Evolutionary conservation across 1,284 basidiomycete species (phyloP), one percentile per base, ranked within the genome.

Genomic region (Cutaneotrichosporon mucoides): DNA sequence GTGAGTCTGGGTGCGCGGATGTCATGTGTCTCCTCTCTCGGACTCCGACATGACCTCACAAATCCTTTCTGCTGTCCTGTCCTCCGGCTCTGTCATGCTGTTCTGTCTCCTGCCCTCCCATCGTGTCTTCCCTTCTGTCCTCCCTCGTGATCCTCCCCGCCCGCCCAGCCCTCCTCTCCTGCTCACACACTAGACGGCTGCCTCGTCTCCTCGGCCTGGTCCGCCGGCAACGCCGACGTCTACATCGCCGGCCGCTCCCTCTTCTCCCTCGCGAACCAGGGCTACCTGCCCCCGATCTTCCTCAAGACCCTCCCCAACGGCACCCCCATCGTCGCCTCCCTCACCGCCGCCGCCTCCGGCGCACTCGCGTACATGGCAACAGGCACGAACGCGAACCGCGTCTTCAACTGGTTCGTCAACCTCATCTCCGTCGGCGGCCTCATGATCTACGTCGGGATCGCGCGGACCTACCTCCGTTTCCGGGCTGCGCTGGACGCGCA

Each of bases 401-500:
- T 90, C 41, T 90, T 95, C 75, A 75, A 77, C 35, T 92, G 88
- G 85, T 86, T 92, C 66, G 73, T 85, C 46, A 88, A 86, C 77
- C 86, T 91, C 70, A 68, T 68, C 16, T 56, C 71, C 10, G 66
- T 65, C 16, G 81, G 82, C 5, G 87, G 87, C 46, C 73, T 88
- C 5, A 57, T 73, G 55, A 69, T 88, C 12, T 94, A 92, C 15
- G 52, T 64, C 47, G 53, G 50, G 38, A 10, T 68, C 11, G 46
- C 46, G 11, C 35, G 46, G n/a, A 66, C 66, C 15, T 69, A 68
- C 57, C 52, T 71, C 43, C 64, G 69, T 6, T 69, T 71, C 60
- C 61, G 63, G 13, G 61, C 57, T 57, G 44, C 52, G 8, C 3
- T 36, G 13, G 16, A 34, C 10, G 34, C 44, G 41, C 36, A 50